These are phyloP conservation scores for Penicillium robsamsonii DNA, from an alignment of 495 filamentous ascomycete species.

Conservation along the genomic window DNA sequence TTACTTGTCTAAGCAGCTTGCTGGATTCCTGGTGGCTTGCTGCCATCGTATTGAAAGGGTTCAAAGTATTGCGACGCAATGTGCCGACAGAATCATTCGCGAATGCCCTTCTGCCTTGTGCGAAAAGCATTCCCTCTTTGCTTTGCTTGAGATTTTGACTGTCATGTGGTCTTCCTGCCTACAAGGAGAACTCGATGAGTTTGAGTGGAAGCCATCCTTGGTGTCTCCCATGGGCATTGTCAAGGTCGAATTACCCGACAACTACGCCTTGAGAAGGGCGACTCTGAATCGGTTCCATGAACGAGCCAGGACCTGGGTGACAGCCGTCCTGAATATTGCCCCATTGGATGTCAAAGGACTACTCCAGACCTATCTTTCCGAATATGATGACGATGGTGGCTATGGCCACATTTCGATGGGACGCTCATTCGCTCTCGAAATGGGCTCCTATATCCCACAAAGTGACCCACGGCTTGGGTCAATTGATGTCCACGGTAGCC, in stretches of 20 bases:
- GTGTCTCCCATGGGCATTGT: slow-evolving; percentile 71
- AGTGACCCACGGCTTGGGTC: slow-evolving; percentile 80
- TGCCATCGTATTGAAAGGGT: slow-evolving; percentile 90
- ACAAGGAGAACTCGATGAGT: slow-evolving; percentile 90
- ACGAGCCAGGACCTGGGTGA: slow-evolving; percentile 77
- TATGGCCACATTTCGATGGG: slow-evolving; percentile 90
- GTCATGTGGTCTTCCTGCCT: slow-evolving; percentile 94
- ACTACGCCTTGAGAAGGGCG: slow-evolving; percentile 71
- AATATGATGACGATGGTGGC: slow-evolving; percentile 81
- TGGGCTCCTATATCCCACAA: slow-evolving; percentile 82
- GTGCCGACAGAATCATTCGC: slow-evolving; percentile 78
- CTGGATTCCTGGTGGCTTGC: slow-evolving; percentile 77
- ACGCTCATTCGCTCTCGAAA: slow-evolving; percentile 91
- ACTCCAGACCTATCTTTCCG: slow-evolving; percentile 91
- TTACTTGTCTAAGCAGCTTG: slow-evolving; percentile 83
- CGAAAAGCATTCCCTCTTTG: slow-evolving; percentile 84
- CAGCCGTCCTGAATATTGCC: slow-evolving; percentile 73
- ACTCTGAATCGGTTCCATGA: slow-evolving; percentile 78
- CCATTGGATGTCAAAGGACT: slow-evolving; percentile 94
- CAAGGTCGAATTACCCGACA: slow-evolving; percentile 84
- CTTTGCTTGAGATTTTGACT: slow-evolving; percentile 83
- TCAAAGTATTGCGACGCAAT: slow-evolving; percentile 75
- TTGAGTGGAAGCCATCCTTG: slow-evolving; percentile 78
- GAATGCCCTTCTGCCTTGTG: slow-evolving; percentile 88
- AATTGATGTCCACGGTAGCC: slow-evolving; percentile 67